Base-by-base conservation (phyloP, 331 rosid species). In the Erythrophleum ivorense region DNA sequence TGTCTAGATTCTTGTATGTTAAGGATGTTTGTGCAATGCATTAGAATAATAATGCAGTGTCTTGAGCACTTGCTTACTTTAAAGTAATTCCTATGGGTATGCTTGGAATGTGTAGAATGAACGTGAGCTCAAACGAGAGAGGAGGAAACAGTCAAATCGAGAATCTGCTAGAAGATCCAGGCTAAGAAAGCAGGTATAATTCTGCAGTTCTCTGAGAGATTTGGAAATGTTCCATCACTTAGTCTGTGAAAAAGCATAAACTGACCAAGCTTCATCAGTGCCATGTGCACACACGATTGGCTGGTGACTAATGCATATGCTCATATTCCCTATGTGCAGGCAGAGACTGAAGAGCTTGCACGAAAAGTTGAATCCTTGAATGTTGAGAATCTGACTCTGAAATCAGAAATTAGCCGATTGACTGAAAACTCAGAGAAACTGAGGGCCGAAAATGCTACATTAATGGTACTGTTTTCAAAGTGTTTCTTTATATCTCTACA, bases 131-230 rank as follows among this genome's bases (percentile, higher is more conserved):
- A 96, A 96, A 87, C 91, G 97, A 13, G 99, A 96, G 86, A 91
- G 89, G 88, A 90, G 99, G 86, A 96, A 96, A 88, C 99, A 96
- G 84, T 96, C 99, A 1, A 96, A 96, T 78, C 91, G 99, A 49
- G 99, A 96, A 85, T 96, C 99, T 71, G 99, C 99, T 73, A 87
- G 99, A 89, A 89, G 99, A 80, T 96, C 99, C 31, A 94, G 99
- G 86, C 82, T 96, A 85, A 92, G 99, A 91, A 96, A 94, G 88
- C 99, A 96, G 99, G 99, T 96, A 87, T 2, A 5, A 12, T 86
- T 0, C 63, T 81, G 64, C 6, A 1, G 36, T 49, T 79, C 21
- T 16, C 21, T 66, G 10, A 50, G 50, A 68, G 48, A 66, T 50
- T 12, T 19, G 66, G 6, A 52, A 79, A 78, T 41, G 66, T 14